phyloP scores from a whole-genome alignment of 2,329 filamentous ascomycete genomes.

The Alternaria solani region DNA sequence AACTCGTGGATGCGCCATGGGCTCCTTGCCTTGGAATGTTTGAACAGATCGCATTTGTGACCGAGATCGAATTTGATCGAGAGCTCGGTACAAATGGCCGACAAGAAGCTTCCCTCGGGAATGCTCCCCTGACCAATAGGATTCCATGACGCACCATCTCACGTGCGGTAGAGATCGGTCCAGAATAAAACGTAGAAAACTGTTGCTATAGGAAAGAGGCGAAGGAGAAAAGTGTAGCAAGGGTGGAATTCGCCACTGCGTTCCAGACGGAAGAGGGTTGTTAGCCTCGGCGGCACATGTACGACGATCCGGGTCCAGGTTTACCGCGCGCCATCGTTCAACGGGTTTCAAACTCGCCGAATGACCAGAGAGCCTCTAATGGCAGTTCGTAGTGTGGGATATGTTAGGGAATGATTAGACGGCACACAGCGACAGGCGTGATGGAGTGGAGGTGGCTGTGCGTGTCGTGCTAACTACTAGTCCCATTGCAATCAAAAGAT shows the following conservation, averaged over 20 bases:
- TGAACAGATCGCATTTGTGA: slow-evolving; percentile 11
- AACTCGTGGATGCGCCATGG: not conserved
- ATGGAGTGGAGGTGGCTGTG: slow-evolving; percentile 8
- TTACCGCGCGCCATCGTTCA: not conserved
- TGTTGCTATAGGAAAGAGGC: not conserved
- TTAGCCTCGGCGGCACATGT: slow-evolving; percentile 13
- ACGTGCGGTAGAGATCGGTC: slow-evolving; percentile 12
- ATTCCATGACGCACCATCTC: slow-evolving; percentile 9
- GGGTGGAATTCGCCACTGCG: not conserved
- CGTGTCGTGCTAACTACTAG: not conserved
- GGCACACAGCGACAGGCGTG: not conserved
- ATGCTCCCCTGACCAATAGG: slow-evolving; percentile 19
- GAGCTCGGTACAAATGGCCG: slow-evolving; percentile 17
- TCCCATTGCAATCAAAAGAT: not conserved
- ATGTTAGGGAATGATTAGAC: slow-evolving; percentile 2
- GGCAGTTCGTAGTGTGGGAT: not conserved
- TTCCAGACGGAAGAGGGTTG: slow-evolving; percentile 1
- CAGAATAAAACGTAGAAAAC: not conserved
- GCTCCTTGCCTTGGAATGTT: not conserved
- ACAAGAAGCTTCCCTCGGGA: slow-evolving; percentile 15
- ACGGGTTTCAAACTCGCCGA: slow-evolving; percentile 4
- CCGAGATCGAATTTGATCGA: slow-evolving; percentile 14
- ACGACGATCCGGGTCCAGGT: slow-evolving; percentile 9
- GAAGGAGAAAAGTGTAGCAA: not conserved
- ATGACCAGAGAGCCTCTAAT: not conserved